Evolutionary conservation across 345 rosid species (phyloP), one percentile per base, ranked within the genome.

Genomic region (Aegle marmelos): DNA sequence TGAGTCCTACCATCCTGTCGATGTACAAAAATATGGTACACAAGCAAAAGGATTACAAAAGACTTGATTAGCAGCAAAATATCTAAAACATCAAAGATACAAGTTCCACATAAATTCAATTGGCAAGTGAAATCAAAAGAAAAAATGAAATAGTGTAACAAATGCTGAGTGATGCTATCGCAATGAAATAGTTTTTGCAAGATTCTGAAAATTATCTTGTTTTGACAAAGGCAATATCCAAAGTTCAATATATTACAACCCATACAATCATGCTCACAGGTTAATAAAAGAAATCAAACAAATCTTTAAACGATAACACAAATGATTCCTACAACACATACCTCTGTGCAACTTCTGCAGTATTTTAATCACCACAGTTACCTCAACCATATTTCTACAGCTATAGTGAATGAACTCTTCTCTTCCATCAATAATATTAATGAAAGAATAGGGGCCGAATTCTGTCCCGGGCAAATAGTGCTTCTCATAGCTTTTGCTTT

Each of bases 391-490:
- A 70, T 88, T 90, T 79, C 78, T 83, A 31, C 6, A 1, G 76
- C 93, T 87, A 21, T 28, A 24, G 45, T 25, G 10, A 63, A 30
- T 36, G 0, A 14, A 1, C 33, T 87, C 77, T 67, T 90, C 93
- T 71, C 82, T 56, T 67, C 89, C 37, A 17, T 22, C 66, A 41
- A 73, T 41, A 17, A 87, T 74, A 77, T 87, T 83, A 34, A 89
- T 73, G 76, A 89, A 85, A 0, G 92, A 79, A 66, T 85, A 87
- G 37, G 90, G 82, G 16, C 88, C 89, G 59, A 83, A 89, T 83
- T 81, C 80, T 10, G 88, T 78, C 68, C 85, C 79, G 5, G 74
- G 87, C 53, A 89, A 78, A 79, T 83, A 76, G 22, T 65, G 36
- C 37, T 63, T 83, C 28, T 72, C 75, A 68, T 84, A 85, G 53